Base-by-base conservation (phyloP, 1,139 yeast genomes). In the Suhomyces kunorum region DNA sequence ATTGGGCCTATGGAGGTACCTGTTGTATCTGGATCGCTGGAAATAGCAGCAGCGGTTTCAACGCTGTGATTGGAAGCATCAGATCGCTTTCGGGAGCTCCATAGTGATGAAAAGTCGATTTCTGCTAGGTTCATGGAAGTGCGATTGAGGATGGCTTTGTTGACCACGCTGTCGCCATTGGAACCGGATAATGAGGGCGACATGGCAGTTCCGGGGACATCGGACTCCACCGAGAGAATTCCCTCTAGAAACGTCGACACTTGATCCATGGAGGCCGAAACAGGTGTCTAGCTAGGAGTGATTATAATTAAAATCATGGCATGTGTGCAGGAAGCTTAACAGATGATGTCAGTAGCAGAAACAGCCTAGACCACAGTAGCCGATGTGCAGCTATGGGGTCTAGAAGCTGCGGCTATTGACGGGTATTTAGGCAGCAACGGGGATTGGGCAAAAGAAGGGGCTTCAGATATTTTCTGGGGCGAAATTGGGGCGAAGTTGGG, bases 191-290 rank as follows among this genome's bases (percentile, higher is more conserved):
- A 16, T 13, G 28, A 13, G 13, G 32, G 17, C 12, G 19, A 15
- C 1, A 11, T 9, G 8, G 33, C 9, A 3, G 15, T 37, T 13
- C 28, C 32, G 9, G 49, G 40, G 9, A 8, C 16, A 9, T 26
- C 36, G 1, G 36, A 24, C 17, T 55, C 59, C 23, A 45, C 52
- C 16, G 53, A 42, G 27, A 58, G 38, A 34, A 58, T 54, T 39
- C 50, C 53, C 33, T 58, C 61, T 8, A 55, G 40, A 31, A 58
- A 51, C 24, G 49, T 52, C 20, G 61, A 53, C 17, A 56, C 55
- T 41, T 46, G 58, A 31, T 55, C 58, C 62, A 55, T 56, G 32
- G 26, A 13, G 23, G 12, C 11, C 9, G 15, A 25, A 25, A 8
- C 28, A 13, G 28, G 28, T 13, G 28, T 25, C 28, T 9, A n/a